These are phyloP conservation scores for Lathyrus tuberosus DNA, from an alignment of 306 rosid species.

Conservation along the genomic window DNA sequence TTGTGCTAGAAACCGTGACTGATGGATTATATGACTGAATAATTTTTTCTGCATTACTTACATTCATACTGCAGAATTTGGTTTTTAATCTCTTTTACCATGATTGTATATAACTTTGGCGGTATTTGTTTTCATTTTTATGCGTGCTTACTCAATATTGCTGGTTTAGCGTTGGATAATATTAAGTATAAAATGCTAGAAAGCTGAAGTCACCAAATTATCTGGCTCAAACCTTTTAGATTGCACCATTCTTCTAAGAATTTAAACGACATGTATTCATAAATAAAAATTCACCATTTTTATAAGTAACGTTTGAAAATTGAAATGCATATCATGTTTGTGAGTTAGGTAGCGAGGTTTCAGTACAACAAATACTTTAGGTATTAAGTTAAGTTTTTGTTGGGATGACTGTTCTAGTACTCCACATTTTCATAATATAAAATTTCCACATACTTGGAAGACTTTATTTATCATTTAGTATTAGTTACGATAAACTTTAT, in stretches of 20 bases:
- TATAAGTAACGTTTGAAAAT: background rate
- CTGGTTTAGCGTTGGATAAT: slow-evolving; percentile 26
- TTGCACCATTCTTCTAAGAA: background rate
- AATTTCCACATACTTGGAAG: background rate
- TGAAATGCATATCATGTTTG: background rate
- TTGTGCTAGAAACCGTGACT: slow-evolving; percentile 37
- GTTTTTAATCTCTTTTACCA: slow-evolving; percentile 6
- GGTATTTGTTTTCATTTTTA: background rate
- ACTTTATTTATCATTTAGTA: too few relatives aligned
- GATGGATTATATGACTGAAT: slow-evolving; percentile 33
- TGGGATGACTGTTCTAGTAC: too few relatives aligned
- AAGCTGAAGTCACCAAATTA: slow-evolving; percentile 4
- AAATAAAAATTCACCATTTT: background rate
- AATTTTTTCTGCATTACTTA: slow-evolving; percentile 23
- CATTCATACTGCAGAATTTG: slow-evolving; percentile 24
- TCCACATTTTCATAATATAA: background rate
- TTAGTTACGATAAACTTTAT: too few relatives aligned
- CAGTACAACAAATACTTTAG: slow-evolving; percentile 9
- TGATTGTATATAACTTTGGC: slow-evolving; percentile 27
- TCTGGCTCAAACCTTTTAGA: background rate
- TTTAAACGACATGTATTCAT: background rate
- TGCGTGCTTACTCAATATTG: slow-evolving; percentile 30
- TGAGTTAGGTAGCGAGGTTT: slow-evolving; percentile 11
- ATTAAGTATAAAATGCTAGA: background rate
- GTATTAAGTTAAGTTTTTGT: too few relatives aligned